Percentiles rank a stretch among this genome's conserved stretches.
These are phyloP conservation scores for Arctostaphylos glauca DNA, from an alignment of 148 eudicot species.

Conservation along the genomic window DNA sequence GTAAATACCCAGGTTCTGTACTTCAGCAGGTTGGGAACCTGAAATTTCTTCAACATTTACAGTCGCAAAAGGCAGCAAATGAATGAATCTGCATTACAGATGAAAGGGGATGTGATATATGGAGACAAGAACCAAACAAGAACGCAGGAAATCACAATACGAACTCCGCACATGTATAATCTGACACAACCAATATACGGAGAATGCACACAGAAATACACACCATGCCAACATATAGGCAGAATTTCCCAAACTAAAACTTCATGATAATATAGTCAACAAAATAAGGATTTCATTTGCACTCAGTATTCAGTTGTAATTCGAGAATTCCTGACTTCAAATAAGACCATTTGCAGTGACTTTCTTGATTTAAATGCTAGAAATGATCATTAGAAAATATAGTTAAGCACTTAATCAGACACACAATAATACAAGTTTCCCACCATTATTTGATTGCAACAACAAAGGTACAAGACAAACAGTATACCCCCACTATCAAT, in stretches of 20 bases:
- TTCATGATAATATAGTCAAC: neutral
- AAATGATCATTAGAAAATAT: neutral
- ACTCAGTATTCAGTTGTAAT: neutral
- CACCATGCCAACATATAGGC: neutral
- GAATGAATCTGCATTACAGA: slow-evolving; percentile 48
- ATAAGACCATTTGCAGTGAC: neutral
- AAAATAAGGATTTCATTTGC: neutral
- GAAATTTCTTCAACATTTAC: slow-evolving; percentile 75
- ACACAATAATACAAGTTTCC: neutral
- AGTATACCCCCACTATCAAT: neutral
- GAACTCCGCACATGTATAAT: neutral
- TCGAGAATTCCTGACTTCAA: neutral
- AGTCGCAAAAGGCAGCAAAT: slow-evolving; percentile 74
- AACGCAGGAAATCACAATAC: neutral
- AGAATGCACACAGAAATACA: neutral
- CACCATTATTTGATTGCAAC: neutral
- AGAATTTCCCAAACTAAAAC: neutral
- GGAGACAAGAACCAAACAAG: neutral
- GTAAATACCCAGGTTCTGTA: slow-evolving; percentile 72
- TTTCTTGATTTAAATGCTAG: neutral
- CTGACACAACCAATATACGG: neutral
- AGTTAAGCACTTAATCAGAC: neutral
- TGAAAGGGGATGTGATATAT: neutral
- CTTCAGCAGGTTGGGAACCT: slow-evolving; percentile 88
- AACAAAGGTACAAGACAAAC: neutral